A percentile compares a stretch with the other conserved stretches of the same genome.
phyloP scores from a whole-genome alignment of 2,329 filamentous ascomycete species.

The Zasmidium citrigriseum region DNA sequence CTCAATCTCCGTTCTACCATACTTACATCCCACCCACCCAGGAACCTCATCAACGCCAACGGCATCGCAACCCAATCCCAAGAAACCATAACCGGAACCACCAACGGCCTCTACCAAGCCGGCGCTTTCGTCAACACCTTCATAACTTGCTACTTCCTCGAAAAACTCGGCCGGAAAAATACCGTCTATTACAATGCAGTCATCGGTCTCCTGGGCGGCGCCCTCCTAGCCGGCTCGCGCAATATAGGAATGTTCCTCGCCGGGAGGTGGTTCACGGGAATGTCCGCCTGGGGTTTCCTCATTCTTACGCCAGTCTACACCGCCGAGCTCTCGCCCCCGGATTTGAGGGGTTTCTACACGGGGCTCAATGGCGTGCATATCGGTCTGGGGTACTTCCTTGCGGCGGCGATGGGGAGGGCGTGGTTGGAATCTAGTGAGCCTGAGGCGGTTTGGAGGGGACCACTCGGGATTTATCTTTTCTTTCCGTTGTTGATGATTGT shows the following conservation, averaged over 20 bases:
- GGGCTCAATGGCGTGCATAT: conserved; percentile 1
- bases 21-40: too few relatives aligned
- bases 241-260: conserved; percentile 3
- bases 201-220: neutral
- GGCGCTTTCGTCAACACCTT: conserved; percentile 1
- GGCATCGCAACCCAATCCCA: neutral
- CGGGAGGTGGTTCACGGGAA: neutral
- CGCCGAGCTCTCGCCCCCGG: neutral
- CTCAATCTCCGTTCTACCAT: neutral
- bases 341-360: neutral
- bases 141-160: neutral
- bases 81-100: neutral
- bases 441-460: neutral
- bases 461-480: neutral
- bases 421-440: neutral
- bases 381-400: neutral
- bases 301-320: neutral
- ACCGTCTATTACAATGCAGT: conserved; percentile 2
- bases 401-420: neutral
- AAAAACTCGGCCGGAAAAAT: neutral
- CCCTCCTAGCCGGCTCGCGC: neutral
- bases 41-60: neutral
- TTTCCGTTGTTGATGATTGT: conserved; percentile 1
- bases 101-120: neutral
- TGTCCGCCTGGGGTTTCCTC: neutral